Evolutionary conservation across 2,329 filamentous ascomycete species (phyloP), one percentile per base, ranked within the genome.

Genomic region (Gaeumannomyces sp.): DNA sequence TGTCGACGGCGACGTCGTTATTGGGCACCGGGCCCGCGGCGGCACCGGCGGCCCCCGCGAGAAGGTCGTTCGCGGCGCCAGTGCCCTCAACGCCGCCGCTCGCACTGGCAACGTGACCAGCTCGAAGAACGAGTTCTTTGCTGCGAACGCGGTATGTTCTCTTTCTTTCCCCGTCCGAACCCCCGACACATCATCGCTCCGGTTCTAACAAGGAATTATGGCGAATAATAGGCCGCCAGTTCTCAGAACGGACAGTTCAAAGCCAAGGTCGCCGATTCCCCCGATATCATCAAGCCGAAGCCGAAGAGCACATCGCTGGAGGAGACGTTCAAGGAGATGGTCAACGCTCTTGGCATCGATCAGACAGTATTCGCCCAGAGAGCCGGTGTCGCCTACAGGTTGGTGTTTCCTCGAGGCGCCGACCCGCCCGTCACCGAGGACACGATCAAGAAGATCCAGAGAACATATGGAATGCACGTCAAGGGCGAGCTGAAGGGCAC

Each of bases 281-380:
- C 98, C 83, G 95, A 97, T 76, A 97, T 97, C 80, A 89, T 98
- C 80, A 97, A 97, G 83, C 93, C 93, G 74, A 96, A 96, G 82
- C 96, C 92, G 60, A 83, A n/a, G 10, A 50, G 58, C 28, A 56
- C 10, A 11, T 13, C 22, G 2, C 10, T 62, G 11, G 50, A 45
- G 14, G 14, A 1, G 1, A 53, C 29, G 16, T 31, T 62, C 25
- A 25, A 14, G n/a, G 5, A 61, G 35, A 14, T 45, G 4, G n/a
- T 25, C 16, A 27, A 29, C 14, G 35, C 16, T 11, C 28, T 16
- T 31, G 60, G 35, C 6, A 29, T 19, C 60, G 27, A 19, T 0
- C 10, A 35, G 33, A 6, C 3, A 3, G 27, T 27, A 1, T 61
- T 50, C 14, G 59, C 29, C 4, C 22, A 33, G 29, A 60, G 27